phyloP scores from a whole-genome alignment of 345 rosid species.

The Ailanthus altissimus region DNA sequence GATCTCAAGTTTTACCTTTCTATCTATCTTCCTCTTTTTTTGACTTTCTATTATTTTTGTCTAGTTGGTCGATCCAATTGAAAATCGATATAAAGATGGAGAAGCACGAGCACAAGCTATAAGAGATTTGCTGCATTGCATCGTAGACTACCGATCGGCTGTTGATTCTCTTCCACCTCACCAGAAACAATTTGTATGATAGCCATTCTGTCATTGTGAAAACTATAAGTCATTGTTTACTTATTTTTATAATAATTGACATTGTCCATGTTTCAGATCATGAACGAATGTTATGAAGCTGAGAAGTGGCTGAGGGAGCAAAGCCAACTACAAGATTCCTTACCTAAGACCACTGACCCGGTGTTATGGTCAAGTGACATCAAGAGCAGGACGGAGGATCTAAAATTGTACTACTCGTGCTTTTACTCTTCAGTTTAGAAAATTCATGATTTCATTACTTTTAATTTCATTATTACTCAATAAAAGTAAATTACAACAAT shows the following conservation, averaged over 20 bases:
- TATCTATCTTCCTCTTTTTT: background rate
- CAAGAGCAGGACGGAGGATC: slow-evolving; percentile 42
- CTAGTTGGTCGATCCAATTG: slow-evolving; percentile 59
- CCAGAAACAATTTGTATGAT: slow-evolving; percentile 41
- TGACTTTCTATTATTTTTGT: background rate
- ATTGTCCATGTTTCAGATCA: slow-evolving; percentile 39
- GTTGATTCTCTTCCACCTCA: slow-evolving; percentile 41
- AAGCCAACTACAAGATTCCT: slow-evolving; percentile 49
- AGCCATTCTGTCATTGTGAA: slow-evolving; percentile 2
- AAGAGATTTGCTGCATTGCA: slow-evolving; percentile 41
- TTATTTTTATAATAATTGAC: background rate
- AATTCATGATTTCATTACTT: background rate
- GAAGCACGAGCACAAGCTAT: slow-evolving; percentile 52
- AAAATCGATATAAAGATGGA: slow-evolving; percentile 49
- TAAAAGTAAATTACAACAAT: background rate
- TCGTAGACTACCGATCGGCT: slow-evolving; percentile 38
- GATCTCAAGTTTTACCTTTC: background rate
- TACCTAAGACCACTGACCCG: slow-evolving; percentile 47
- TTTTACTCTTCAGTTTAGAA: slow-evolving; percentile 2
- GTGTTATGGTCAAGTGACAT: slow-evolving; percentile 53
- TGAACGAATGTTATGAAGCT: slow-evolving; percentile 48
- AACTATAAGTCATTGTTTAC: background rate
- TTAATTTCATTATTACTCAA: background rate
- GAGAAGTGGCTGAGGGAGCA: slow-evolving; percentile 62
- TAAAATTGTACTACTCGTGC: slow-evolving; percentile 37